Conservation (phyloP, 139 green algal species). For the Haematococcus lacustris region DNA sequence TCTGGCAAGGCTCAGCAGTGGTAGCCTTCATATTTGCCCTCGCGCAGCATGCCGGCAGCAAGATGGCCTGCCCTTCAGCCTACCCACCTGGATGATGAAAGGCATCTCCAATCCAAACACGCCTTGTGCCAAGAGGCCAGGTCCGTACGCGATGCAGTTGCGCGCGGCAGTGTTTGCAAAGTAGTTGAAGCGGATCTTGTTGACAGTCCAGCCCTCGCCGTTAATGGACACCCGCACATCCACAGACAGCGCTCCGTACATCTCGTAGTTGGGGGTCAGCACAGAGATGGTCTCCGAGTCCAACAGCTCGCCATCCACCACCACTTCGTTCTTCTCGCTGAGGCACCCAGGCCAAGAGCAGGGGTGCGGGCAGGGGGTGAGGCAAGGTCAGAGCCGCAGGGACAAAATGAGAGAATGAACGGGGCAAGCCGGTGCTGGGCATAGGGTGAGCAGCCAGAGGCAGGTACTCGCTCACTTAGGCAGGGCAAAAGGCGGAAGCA, state of each 20-base stretch:
- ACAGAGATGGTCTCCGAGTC: slow-evolving; percentile 57
- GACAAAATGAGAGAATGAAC: too few relatives aligned
- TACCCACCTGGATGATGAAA: slow-evolving; percentile 63
- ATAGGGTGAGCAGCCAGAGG: too few relatives aligned
- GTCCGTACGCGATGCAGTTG: slow-evolving; percentile 76
- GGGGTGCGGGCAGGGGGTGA: too few relatives aligned
- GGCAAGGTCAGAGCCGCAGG: too few relatives aligned
- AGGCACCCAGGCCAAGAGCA: too few relatives aligned
- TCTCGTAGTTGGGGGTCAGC: slow-evolving; percentile 75
- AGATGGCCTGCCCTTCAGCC: background rate
- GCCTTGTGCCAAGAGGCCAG: slow-evolving; percentile 54
- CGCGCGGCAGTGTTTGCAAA: slow-evolving; percentile 78
- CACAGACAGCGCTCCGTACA: slow-evolving; percentile 63
- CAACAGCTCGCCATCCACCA: slow-evolving; percentile 60
- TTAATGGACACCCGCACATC: slow-evolving; percentile 60
- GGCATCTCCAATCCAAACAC: slow-evolving; percentile 67
- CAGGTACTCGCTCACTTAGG: too few relatives aligned
- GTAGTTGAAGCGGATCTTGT: slow-evolving; percentile 73
- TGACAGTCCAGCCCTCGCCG: slow-evolving; percentile 81
- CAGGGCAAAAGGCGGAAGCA: too few relatives aligned
- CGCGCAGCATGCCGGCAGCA: too few relatives aligned
- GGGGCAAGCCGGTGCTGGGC: too few relatives aligned
- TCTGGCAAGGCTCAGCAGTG: too few relatives aligned
- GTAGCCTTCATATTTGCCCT: too few relatives aligned
- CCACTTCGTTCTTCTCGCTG: slow-evolving; percentile 55